phyloP scores from a whole-genome alignment of 192 early-diverging fungal genomes.

The Gigaspora rosea region DNA sequence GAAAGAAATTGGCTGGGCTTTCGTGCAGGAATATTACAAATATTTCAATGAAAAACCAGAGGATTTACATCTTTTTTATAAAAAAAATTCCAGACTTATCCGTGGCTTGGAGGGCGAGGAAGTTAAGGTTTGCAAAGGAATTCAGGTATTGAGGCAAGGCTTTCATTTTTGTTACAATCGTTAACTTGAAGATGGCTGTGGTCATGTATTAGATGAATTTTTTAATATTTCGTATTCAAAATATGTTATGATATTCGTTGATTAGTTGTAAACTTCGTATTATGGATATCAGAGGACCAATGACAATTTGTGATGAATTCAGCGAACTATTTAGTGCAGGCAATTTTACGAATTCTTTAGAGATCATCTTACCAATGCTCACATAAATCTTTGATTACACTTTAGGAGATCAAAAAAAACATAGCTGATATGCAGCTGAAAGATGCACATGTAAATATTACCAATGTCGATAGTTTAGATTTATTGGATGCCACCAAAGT shows the following conservation, averaged over 20 bases:
- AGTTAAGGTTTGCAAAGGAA: slow-evolving; percentile 62
- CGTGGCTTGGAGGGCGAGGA: slow-evolving; percentile 81
- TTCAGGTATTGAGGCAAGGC: slow-evolving; percentile 48
- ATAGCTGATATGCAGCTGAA: slow-evolving; percentile 78
- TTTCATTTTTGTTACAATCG: not conserved
- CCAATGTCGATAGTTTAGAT: slow-evolving; percentile 82
- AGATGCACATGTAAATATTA: slow-evolving; percentile 85
- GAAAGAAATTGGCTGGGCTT: slow-evolving; percentile 83
- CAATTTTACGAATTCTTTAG: not conserved
- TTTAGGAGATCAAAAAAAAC: slow-evolving; percentile 78
- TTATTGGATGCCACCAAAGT: slow-evolving; percentile 77
- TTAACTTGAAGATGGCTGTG: not conserved
- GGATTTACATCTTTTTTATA: slow-evolving; percentile 80
- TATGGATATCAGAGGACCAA: too few species aligned
- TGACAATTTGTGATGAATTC: too few species aligned
- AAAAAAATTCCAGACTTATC: slow-evolving; percentile 76
- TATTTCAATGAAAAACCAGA: slow-evolving; percentile 79
- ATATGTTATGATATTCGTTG: too few species aligned
- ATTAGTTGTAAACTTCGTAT: too few species aligned
- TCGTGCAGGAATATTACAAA: slow-evolving; percentile 91
- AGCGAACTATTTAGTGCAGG: too few species aligned
- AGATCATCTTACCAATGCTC: not conserved
- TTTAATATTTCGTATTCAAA: too few species aligned
- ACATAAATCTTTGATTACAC: not conserved
- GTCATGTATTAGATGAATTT: too few species aligned